Evolutionary conservation across 352 stramenopile species (phyloP).

Genomic region (Phytopythium boreale): DNA sequence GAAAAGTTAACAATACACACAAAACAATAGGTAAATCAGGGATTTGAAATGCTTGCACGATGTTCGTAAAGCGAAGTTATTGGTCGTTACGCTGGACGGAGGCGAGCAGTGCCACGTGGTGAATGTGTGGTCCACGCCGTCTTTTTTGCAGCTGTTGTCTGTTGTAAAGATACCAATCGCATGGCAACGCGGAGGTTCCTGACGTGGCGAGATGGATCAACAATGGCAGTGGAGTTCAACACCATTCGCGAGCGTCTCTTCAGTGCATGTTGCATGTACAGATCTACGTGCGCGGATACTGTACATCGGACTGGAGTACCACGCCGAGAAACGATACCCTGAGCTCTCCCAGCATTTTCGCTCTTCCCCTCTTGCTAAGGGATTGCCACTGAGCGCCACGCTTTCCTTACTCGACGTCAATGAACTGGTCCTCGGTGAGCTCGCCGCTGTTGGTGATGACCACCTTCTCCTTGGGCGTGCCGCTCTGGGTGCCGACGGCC

Average conservation of each 20-base stretch:
- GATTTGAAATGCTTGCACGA: no score
- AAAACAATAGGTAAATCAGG: no score
- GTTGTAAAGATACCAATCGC: neutral
- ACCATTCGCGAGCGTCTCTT: no score
- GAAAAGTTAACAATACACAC: no score
- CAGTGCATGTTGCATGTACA: no score
- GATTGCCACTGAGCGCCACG: neutral
- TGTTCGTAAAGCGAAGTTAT: constrained; percentile 3
- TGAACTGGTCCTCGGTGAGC: constrained; percentile 29
- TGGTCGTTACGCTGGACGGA: neutral
- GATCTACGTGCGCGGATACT: no score
- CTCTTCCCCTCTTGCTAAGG: no score
- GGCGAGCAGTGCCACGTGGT: neutral
- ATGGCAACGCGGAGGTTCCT: no score
- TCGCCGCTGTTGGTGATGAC: constrained; percentile 97
- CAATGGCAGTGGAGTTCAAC: neutral
- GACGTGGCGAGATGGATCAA: neutral
- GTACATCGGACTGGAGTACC: no score
- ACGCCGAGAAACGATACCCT: no score
- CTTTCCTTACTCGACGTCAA: neutral
- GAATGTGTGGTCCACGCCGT: neutral
- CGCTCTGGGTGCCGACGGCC: constrained; percentile 23
- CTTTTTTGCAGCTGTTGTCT: neutral
- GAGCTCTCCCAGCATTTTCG: no score
- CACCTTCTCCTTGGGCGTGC: constrained; percentile 37